Base-by-base conservation (phyloP, 2,329 filamentous ascomycete genomes). In the Cordyceps fumosorosea region DNA sequence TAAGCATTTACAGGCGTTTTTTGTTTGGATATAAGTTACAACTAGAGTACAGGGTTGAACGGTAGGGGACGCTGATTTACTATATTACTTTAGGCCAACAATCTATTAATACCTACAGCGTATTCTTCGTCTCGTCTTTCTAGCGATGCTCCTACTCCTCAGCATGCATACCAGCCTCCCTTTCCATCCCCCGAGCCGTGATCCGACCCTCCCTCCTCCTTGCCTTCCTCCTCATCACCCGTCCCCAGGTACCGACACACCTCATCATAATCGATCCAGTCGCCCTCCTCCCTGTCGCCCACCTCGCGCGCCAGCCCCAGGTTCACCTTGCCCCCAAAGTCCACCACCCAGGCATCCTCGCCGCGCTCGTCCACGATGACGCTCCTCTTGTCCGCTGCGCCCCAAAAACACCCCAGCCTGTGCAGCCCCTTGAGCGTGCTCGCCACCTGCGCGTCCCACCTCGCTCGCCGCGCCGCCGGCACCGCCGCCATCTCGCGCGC, bases 271-370 rank as follows among this genome's bases (percentile, higher is more conserved):
- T 56, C 60, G 3, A 32, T 11, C 60, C 60, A 62, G 20, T 62
- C 60, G 34, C 60, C 60, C 34, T 62, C 32, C 7, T 32, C 42
- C 11, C 20, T 40, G 18, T 62, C 52, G 12, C 8, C 32, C 14
- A 20, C 22, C 29, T 56, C 52, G 44, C 53, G 42, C 20, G 44
- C n/a, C 32, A 56, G 34, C 5, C 60, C 60, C 6, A 56, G 24
- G 4, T 56, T 51, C 18, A 62, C 60, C 32, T 55, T 45, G 32
- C 20, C 45, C 18, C 60, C 53, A 56, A 62, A 62, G 34, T 62
- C 60, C 2, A 62, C 37, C 11, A 62, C 24, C 60, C 60, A 62
- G 0, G 53, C 44, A 6, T 29, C 29, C 52, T 56, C 60, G 12
- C 45, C 52, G 34, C 4, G 14, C 12, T 11, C 24, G n/a, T 62